Base-by-base conservation (phyloP, 2,329 filamentous ascomycete species). In the Aspergillus quadricinctus region DNA sequence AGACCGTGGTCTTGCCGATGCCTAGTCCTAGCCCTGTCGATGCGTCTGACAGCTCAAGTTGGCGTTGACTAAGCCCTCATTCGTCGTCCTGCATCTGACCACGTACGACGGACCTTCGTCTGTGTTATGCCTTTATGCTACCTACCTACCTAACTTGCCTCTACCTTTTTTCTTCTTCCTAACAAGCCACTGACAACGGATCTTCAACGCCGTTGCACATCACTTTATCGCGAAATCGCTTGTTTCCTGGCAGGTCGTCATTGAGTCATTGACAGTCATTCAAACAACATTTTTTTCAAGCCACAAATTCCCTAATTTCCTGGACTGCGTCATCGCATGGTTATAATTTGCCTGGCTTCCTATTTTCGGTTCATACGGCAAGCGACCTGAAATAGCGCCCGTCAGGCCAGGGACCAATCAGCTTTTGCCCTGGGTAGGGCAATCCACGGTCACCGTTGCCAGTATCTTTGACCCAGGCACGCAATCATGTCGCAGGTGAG, bases 321-420 rank as follows among this genome's bases (percentile, higher is more conserved):
- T 17, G 14, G 31, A 7, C 31, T 37, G 31, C 31, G 31, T 37
- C 31, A 37, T 37, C 31, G 31, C 14, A 3, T 37, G 14, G 31
- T 37, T 37, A 7, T 37, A n/a, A 35, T 35, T 17, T 35, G 11
- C 2, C 31, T 14, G 11, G 6, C 31, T 35, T 35, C 31, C 14
- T 35, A 17, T 17, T 37, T 37, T 37, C 31, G 31, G 31, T 37
- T 37, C 31, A 14, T 37, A 37, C 31, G 31, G 31, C 31, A 37
- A 37, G 14, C 31, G 40, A 21, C n/a, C n/a, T 43, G n/a, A 4
- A 23, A 19, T 23, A 57, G 55, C 25, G 49, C 48, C 57, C 52
- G 52, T 51, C 52, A 21, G 43, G 17, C 1, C 31, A 55, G 46
- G 37, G 23, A 57, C 57, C 52, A 56, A 58, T 56, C 49, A 45